These are phyloP conservation scores for Santalum album DNA, from an alignment of 164 flowering plant species.

Conservation along the genomic window DNA sequence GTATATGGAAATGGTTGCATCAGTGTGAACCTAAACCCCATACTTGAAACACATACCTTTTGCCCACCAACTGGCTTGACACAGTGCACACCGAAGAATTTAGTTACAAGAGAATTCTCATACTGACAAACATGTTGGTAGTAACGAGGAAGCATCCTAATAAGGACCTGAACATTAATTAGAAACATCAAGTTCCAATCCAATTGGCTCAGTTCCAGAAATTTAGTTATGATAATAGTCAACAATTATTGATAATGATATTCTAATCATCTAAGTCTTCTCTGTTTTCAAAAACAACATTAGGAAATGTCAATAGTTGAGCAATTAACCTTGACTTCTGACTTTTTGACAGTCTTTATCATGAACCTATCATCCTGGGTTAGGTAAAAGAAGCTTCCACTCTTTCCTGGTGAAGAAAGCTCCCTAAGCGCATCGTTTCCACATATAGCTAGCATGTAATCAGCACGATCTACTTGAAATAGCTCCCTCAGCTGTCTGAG, in stretches of 20 bases:
- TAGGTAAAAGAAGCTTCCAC: slow-evolving; percentile 80
- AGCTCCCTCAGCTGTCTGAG: slow-evolving; percentile 58
- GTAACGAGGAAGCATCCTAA: slow-evolving; percentile 76
- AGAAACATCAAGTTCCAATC: slow-evolving; percentile 1
- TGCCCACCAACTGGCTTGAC: slow-evolving; percentile 83
- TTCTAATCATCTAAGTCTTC: neutral
- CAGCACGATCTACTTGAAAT: slow-evolving; percentile 75
- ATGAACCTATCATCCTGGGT: slow-evolving; percentile 89
- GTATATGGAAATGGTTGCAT: neutral
- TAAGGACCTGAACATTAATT: slow-evolving; percentile 49
- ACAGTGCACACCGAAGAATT: slow-evolving; percentile 81
- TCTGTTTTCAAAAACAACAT: neutral
- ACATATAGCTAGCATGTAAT: slow-evolving; percentile 83
- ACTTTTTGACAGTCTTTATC: slow-evolving; percentile 83
- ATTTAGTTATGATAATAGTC: too few species aligned
- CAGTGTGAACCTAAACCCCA: neutral
- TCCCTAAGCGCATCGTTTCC: slow-evolving; percentile 81
- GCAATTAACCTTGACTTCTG: slow-evolving; percentile 71
- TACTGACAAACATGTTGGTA: slow-evolving; percentile 58
- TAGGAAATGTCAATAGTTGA: slow-evolving; percentile 9
- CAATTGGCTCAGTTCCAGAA: neutral
- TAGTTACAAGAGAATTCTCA: slow-evolving; percentile 70
- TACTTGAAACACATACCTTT: slow-evolving; percentile 35
- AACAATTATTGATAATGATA: slow-evolving; percentile 1
- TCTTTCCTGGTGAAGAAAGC: slow-evolving; percentile 86